phyloP scores from a whole-genome alignment of 106 monocot genomes.

The Dendrobium nobile region DNA sequence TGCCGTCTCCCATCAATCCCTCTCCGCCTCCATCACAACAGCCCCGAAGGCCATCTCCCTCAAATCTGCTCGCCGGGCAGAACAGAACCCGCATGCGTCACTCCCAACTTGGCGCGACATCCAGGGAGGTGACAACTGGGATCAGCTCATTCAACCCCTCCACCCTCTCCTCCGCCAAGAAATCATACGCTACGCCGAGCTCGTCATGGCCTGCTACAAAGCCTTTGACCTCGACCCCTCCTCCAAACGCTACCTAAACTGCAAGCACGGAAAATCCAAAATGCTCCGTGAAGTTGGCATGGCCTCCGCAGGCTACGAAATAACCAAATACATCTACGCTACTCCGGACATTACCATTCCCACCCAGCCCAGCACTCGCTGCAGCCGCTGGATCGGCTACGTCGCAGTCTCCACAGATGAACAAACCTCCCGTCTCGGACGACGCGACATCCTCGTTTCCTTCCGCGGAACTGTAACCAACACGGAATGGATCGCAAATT shows the following conservation, averaged over 20 bases:
- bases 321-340: slow-evolving; percentile 49
- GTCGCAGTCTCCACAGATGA: slow-evolving; percentile 41
- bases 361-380: slow-evolving; percentile 12
- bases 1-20: neutral
- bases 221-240: slow-evolving; percentile 43
- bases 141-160: slow-evolving; percentile 28
- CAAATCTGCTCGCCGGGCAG: no score
- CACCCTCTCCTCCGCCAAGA: slow-evolving; percentile 37
- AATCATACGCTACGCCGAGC: slow-evolving; percentile 45
- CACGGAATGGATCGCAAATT: slow-evolving; percentile 47
- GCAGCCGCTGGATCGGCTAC: slow-evolving; percentile 55
- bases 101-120: slow-evolving; percentile 40
- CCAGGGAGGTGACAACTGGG: slow-evolving; percentile 49
- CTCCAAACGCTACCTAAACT: slow-evolving; percentile 46
- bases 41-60: neutral
- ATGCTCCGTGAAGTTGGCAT: slow-evolving; percentile 28
- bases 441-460: slow-evolving; percentile 38
- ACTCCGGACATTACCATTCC: slow-evolving; percentile 28
- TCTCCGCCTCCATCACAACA: neutral
- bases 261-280: slow-evolving; percentile 29
- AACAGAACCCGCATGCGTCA: neutral
- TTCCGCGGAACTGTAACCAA: slow-evolving; percentile 48
- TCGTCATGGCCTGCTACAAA: slow-evolving; percentile 45
- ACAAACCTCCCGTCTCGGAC: slow-evolving; percentile 15
- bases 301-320: slow-evolving; percentile 25